These are phyloP conservation scores for Darksidea phi DNA, from an alignment of 495 filamentous ascomycete species.

Conservation along the genomic window DNA sequence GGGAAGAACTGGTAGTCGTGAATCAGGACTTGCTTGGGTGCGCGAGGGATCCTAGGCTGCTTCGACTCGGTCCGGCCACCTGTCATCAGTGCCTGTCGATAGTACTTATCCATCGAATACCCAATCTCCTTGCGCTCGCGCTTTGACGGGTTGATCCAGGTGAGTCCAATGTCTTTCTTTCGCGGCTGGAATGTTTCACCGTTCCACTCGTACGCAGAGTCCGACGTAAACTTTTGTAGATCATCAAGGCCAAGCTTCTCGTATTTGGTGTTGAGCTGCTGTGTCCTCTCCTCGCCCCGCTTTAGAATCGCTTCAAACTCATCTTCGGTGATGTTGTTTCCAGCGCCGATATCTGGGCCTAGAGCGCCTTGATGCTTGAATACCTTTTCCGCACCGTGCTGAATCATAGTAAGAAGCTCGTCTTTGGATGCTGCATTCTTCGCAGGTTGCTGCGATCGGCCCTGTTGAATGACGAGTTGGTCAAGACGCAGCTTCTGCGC, in stretches of 20 bases:
- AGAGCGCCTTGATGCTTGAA: conserved; percentile 69
- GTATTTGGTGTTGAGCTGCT: conserved; percentile 85
- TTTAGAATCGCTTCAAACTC: conserved; percentile 86
- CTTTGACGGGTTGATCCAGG: conserved; percentile 98
- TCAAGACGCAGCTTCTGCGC: conserved; percentile 97
- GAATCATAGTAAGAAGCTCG: conserved; percentile 95
- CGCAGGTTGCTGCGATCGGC: conserved; percentile 85
- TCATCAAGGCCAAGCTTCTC: conserved; percentile 99
- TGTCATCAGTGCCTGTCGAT: conserved; percentile 83
- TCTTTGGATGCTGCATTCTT: conserved; percentile 92
- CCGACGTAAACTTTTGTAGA: conserved; percentile 94
- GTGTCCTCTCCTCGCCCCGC: conserved; percentile 85
- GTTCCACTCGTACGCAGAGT: conserved; percentile 98
- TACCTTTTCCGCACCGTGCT: conserved; percentile 93
- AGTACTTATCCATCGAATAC: conserved; percentile 99
- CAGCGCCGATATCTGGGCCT: conserved; percentile 54
- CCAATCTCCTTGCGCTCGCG: conserved; percentile 97
- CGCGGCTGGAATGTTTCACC: conserved; percentile 86
- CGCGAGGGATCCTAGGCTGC: conserved; percentile 92
- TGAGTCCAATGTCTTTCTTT: conserved; percentile 92
- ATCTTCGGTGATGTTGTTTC: conserved; percentile 72
- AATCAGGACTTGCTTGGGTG: conserved; percentile 86
- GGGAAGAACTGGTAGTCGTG: conserved; percentile 99
- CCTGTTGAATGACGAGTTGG: conserved; percentile 99
- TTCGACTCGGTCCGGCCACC: conserved; percentile 81